phyloP scores from a whole-genome alignment of 2,329 filamentous ascomycete genomes.

The Fusarium pseudonygamai region DNA sequence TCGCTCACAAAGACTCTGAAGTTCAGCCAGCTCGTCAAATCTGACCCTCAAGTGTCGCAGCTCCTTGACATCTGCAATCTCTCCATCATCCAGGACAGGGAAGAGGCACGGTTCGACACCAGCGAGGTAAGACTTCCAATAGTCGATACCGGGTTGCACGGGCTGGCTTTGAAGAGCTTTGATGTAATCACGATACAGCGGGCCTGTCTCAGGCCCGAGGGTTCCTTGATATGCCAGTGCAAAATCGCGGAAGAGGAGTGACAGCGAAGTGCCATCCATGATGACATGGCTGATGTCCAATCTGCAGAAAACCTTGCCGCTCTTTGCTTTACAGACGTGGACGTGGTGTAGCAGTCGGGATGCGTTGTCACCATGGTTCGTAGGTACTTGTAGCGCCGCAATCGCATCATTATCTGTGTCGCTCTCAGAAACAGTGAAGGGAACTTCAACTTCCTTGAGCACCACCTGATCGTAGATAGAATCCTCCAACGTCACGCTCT shows the following conservation, averaged over 20 bases:
- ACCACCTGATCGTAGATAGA: constrained; percentile 60
- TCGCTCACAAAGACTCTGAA: constrained; percentile 17
- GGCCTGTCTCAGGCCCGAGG: constrained; percentile 9
- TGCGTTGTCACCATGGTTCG: neutral
- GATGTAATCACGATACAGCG: constrained; percentile 31
- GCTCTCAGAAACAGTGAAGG: constrained; percentile 8
- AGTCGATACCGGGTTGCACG: constrained; percentile 7
- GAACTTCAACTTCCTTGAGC: constrained; percentile 40
- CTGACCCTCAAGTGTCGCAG: constrained; percentile 28
- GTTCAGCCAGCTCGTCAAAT: constrained; percentile 20
- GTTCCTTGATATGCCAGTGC: constrained; percentile 14
- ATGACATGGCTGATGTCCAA: constrained; percentile 37
- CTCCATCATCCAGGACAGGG: constrained; percentile 27
- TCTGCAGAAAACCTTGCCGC: constrained; percentile 35
- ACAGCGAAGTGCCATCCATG: constrained; percentile 36
- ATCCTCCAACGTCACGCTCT: constrained; percentile 54
- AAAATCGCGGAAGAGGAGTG: constrained; percentile 34
- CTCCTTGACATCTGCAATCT: constrained; percentile 9
- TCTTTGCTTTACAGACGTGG: constrained; percentile 32
- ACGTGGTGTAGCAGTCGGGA: constrained; percentile 20
- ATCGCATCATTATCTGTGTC: constrained; percentile 23
- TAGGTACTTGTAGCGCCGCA: neutral
- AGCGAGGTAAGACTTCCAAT: constrained; percentile 25
- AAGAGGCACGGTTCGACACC: constrained; percentile 33
- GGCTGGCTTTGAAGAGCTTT: constrained; percentile 11